Evolutionary conservation across 2,329 filamentous ascomycete species (phyloP).

Genomic region (Venturia aucupariae): DNA sequence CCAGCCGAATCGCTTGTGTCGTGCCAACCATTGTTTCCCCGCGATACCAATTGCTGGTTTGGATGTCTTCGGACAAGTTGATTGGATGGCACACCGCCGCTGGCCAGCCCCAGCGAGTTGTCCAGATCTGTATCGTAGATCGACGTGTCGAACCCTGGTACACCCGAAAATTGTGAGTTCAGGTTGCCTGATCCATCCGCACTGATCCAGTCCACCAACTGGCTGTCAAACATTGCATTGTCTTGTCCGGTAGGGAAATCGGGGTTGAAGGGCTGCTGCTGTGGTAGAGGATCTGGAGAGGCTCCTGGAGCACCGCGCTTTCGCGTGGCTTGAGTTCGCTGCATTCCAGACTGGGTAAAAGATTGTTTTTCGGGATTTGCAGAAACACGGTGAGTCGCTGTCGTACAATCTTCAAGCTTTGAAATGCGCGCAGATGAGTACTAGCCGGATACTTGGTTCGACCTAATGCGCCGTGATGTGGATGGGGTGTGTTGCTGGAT

Average conservation of each 20-base stretch:
- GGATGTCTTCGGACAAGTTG: slow-evolving; percentile 38
- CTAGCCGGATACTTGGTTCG: too few species aligned
- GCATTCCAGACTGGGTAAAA: not conserved
- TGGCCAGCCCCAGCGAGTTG: slow-evolving; percentile 10
- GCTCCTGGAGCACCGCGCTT: slow-evolving; percentile 12
- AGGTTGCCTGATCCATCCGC: slow-evolving; percentile 2
- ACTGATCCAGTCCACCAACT: slow-evolving; percentile 10
- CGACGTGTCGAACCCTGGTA: not conserved
- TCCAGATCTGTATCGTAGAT: slow-evolving; percentile 1
- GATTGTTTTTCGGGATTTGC: not conserved
- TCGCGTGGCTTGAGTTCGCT: slow-evolving; percentile 9
- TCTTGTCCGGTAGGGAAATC: not conserved
- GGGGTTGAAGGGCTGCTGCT: slow-evolving; percentile 6
- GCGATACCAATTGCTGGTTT: slow-evolving; percentile 37
- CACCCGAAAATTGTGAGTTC: slow-evolving; percentile 1
- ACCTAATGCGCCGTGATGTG: not conserved
- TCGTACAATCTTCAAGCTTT: not conserved
- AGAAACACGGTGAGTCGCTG: not conserved
- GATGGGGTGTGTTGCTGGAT: not conserved
- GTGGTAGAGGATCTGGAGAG: slow-evolving; percentile 5
- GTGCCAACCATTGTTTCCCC: slow-evolving; percentile 33
- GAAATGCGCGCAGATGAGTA: not conserved
- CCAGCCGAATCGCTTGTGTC: slow-evolving; percentile 22
- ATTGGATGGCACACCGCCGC: slow-evolving; percentile 20
- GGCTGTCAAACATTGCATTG: not conserved